Evolutionary conservation across 345 rosid genomes (phyloP), one percentile per base, ranked within the genome.

Genomic region (Populus alba): DNA sequence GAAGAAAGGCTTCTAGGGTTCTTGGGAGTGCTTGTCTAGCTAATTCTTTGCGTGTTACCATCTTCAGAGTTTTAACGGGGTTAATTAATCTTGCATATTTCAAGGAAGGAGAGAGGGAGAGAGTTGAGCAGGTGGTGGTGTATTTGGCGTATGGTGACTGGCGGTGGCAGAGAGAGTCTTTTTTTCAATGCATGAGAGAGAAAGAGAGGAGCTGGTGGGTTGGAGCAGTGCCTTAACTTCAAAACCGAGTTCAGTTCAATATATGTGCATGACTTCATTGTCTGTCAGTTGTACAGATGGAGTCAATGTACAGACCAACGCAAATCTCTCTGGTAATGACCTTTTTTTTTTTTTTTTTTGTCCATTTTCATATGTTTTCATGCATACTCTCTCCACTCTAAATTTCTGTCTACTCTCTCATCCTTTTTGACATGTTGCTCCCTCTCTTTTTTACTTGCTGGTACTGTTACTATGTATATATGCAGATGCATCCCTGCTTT

Each of bases 221-320:
- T 20, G 59, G 59, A 66, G 37, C 33, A 18, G 38, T 29, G 49
- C 70, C 16, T 71, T 16, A 70, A 71, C 81, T 49, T 67, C 55
- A 27, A 83, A 77, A 69, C 69, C 47, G 47, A 33, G 80, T 23
- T 68, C 25, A 49, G 78, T 73, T 29, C 27, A 41, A 77, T 63
- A 61, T 35, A 78, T 61, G 77, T 80, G 82, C 85, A 81, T 80
- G 82, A 80, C 81, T 82, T 78, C 84, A 85, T 71, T 78, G 78
- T 45, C 3, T 83, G 83, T 79, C 86, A 81, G 86, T 20, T 29
- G 78, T 29, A 37, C 75, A 83, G 81, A 41, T 22, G 62, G 67
- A 78, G 73, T 47, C 35, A 71, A 62, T 72, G 23, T 41, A 72
- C 33, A 67, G 20, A 49, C 71, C n/a, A 5, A 25, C 16, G 22